Conservation (phyloP, 2,329 filamentous ascomycete genomes). For the Grosmannia clavigera region DNA sequence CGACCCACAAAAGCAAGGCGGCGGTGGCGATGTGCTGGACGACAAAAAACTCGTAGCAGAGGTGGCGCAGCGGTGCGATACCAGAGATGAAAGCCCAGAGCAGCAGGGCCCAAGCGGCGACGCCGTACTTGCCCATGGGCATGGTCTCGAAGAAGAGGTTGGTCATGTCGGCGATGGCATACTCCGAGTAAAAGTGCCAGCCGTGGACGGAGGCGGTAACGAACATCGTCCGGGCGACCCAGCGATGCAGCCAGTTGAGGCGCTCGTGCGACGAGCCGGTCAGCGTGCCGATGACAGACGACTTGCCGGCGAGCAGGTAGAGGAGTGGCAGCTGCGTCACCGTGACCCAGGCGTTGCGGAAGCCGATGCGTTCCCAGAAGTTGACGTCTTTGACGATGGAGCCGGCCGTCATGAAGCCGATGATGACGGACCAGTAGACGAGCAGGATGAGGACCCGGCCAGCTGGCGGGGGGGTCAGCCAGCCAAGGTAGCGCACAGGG, state of each 20-base stretch:
- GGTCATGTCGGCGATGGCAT: slow-evolving; percentile 47
- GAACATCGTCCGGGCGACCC: slow-evolving; percentile 57
- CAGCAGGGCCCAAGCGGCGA: slow-evolving; percentile 54
- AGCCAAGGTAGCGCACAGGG: slow-evolving; percentile 31
- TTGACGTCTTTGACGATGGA: slow-evolving; percentile 38
- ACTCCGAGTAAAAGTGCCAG: slow-evolving; percentile 55
- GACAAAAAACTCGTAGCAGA: slow-evolving; percentile 59
- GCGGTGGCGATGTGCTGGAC: slow-evolving; percentile 53
- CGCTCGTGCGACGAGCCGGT: slow-evolving; percentile 54
- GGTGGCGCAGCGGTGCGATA: slow-evolving; percentile 49
- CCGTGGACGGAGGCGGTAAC: slow-evolving; percentile 57
- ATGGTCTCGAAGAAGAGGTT: slow-evolving; percentile 46
- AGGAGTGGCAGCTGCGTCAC: slow-evolving; percentile 52
- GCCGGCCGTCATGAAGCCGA: slow-evolving; percentile 41
- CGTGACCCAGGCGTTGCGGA: slow-evolving; percentile 55
- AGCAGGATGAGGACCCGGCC: slow-evolving; percentile 42
- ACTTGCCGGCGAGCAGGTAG: slow-evolving; percentile 49
- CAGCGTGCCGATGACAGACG: slow-evolving; percentile 45
- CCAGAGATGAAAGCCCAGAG: slow-evolving; percentile 54
- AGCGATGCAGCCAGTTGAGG: slow-evolving; percentile 62
- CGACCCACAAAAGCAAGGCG: slow-evolving; percentile 47
- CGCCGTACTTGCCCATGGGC: slow-evolving; percentile 52
- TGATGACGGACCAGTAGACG: slow-evolving; percentile 45
- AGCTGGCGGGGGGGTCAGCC: slow-evolving; percentile 45
- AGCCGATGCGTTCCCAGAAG: slow-evolving; percentile 54